phyloP scores from a whole-genome alignment of 768 basidiomycete genomes.

The Pleurotus eryngii region DNA sequence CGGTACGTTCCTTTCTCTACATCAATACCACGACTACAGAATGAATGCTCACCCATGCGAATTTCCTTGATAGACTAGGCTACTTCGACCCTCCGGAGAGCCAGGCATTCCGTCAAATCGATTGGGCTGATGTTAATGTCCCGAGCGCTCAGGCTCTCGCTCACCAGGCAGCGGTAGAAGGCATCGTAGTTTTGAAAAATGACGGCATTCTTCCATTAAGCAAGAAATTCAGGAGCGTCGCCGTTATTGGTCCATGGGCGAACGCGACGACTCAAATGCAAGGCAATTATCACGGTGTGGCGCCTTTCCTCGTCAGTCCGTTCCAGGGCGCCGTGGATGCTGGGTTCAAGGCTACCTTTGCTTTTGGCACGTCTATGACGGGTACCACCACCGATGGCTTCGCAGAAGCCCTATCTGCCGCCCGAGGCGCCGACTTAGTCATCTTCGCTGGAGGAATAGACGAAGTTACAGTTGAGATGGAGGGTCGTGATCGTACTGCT shows the following conservation, averaged over 20 bases:
- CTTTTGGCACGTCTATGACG: constrained; percentile 37
- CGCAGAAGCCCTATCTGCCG: constrained; percentile 48
- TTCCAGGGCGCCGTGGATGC: constrained; percentile 43
- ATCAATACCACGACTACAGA: not conserved
- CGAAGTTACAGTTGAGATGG: constrained; percentile 40
- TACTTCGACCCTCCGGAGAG: constrained; percentile 50
- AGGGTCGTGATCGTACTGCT: constrained; percentile 41
- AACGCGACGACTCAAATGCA: constrained; percentile 56
- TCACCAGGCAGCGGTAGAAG: constrained; percentile 47
- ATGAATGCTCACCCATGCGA: not conserved
- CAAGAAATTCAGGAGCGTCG: constrained; percentile 44
- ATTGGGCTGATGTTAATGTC: constrained; percentile 46
- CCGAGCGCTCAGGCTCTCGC: constrained; percentile 46
- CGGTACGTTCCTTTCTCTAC: constrained; percentile 29
- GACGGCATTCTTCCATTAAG: constrained; percentile 55
- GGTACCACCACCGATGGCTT: constrained; percentile 40
- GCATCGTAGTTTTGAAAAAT: constrained; percentile 64
- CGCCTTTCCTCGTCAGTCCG: constrained; percentile 55
- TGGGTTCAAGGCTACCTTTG: constrained; percentile 44
- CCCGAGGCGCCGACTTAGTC: constrained; percentile 44
- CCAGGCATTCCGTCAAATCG: constrained; percentile 50
- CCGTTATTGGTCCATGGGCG: constrained; percentile 58
- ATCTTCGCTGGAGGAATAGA: constrained; percentile 59
- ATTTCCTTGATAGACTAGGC: constrained; percentile 36
- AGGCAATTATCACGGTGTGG: constrained; percentile 54